Base-by-base conservation (phyloP, 176 grass and related monocot genomes). In the Musa itinerans region DNA sequence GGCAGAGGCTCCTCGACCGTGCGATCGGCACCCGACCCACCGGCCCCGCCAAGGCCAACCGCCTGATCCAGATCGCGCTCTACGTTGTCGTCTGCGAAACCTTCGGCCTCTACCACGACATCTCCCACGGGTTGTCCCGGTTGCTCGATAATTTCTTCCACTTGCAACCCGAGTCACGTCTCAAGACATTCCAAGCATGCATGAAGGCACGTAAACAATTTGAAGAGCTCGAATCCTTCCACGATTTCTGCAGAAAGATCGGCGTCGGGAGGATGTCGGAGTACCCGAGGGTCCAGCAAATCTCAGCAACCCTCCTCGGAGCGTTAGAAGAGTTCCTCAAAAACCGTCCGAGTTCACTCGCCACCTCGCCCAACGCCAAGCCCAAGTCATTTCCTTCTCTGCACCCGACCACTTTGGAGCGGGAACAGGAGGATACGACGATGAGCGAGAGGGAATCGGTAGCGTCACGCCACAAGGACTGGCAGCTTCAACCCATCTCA, bases 141-240 rank as follows among this genome's bases (percentile, higher is more conserved):
- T 34, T 86, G 68, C 84, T 86, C 57, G 79, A 82, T 68, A 78
- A 79, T n/a, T 86, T 86, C 76, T 86, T 86, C 70, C 79, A 69
- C 19, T 54, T 86, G 48, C 75, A 74, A 54, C 25, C 48, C 5
- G 64, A 55, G 43, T 50, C 25, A 23, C 74, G 79, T 62, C 55
- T 74, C 51, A 66, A 82, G 58, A 86, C 79, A 15, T 65, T 79
- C 56, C 22, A 78, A 3, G 68, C 27, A 0, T 86, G 84, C 69
- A 26, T 50, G 2, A 54, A 13, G 52, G 79, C 79, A 17, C 52
- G 50, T 26, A 86, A 79, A 51, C 80, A 86, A 63, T 86, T 86
- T 29, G 52, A 82, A 57, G 80, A 86, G 61, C 80, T 86, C n/a
- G 79, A 86, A 54, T 78, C 79, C 15, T 81, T 86, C 69, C 82